These are phyloP conservation scores for Penicillium brevicompactum DNA, from an alignment of 2,329 filamentous ascomycete genomes.

Conservation along the genomic window DNA sequence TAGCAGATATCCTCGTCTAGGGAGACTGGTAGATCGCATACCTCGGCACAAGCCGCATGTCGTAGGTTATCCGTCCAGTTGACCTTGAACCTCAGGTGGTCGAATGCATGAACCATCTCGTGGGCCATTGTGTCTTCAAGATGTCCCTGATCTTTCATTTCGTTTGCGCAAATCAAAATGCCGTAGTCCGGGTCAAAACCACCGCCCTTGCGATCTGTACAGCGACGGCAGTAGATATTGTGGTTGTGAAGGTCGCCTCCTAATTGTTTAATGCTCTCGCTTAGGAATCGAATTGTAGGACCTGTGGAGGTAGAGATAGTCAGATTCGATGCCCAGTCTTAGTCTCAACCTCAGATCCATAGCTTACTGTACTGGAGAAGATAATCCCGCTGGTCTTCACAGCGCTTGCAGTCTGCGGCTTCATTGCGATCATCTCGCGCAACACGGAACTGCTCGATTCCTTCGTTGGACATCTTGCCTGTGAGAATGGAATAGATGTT, in stretches of 20 bases:
- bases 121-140: constrained; percentile 93
- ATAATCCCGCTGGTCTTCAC: constrained; percentile 81
- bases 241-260: constrained; percentile 71
- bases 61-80: constrained; percentile 78
- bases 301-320: constrained; percentile 39
- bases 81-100: constrained; percentile 88
- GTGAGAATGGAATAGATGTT: constrained; percentile 85
- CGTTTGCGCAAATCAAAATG: constrained; percentile 90
- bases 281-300: constrained; percentile 84
- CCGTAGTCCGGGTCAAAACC: constrained; percentile 87
- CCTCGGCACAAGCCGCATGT: constrained; percentile 94
- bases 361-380: constrained; percentile 70
- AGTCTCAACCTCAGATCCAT: background rate
- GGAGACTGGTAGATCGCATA: constrained; percentile 38
- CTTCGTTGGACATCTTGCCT: constrained; percentile 69
- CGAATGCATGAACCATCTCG: constrained; percentile 98
- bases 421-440: constrained; percentile 76
- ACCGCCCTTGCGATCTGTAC: constrained; percentile 71
- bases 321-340: constrained; percentile 2
- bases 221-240: constrained; percentile 83
- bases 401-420: constrained; percentile 74
- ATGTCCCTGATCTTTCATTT: constrained; percentile 76
- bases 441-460: constrained; percentile 74
- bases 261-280: constrained; percentile 75
- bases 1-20: constrained; percentile 6